Conservation (phyloP, 176 grass and related monocot species). For the Oryza punctata region DNA sequence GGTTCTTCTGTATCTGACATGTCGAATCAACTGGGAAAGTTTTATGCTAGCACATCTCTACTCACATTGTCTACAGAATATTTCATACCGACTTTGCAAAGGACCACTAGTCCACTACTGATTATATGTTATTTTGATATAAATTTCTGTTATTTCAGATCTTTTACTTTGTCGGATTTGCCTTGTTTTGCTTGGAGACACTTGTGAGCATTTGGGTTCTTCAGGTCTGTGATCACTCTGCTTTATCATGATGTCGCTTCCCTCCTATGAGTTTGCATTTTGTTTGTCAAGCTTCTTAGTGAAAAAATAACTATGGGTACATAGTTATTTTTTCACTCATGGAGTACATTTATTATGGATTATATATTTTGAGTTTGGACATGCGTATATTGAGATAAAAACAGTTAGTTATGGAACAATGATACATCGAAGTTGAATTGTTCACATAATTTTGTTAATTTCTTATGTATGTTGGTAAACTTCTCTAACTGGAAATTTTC, state of each 20-base stretch:
- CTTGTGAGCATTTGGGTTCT: slow-evolving; percentile 86
- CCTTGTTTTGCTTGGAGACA: slow-evolving; percentile 90
- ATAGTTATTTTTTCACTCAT: not conserved
- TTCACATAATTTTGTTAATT: not conserved
- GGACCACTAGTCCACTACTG: not conserved
- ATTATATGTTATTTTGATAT: slow-evolving; percentile 18
- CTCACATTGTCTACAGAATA: not conserved
- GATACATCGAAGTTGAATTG: not conserved
- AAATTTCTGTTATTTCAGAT: slow-evolving; percentile 52
- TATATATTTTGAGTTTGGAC: not conserved
- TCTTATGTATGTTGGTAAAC: not conserved
- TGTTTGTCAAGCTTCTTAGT: slow-evolving; percentile 1
- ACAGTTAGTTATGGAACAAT: not conserved
- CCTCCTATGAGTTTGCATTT: not conserved
- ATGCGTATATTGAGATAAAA: slow-evolving; percentile 17
- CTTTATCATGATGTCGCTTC: not conserved
- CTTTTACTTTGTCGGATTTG: slow-evolving; percentile 84
- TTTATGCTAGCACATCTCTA: slow-evolving; percentile 3
- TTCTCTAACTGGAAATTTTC: not conserved
- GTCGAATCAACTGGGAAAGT: not conserved
- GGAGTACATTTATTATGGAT: not conserved
- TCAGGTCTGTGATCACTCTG: slow-evolving; percentile 58
- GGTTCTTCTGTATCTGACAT: slow-evolving; percentile 7
- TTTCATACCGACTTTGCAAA: slow-evolving; percentile 9
- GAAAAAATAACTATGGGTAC: too few relatives aligned